Evolutionary conservation across 2,329 filamentous ascomycete species (phyloP).

Genomic region (Lasiodiplodia theobromae): DNA sequence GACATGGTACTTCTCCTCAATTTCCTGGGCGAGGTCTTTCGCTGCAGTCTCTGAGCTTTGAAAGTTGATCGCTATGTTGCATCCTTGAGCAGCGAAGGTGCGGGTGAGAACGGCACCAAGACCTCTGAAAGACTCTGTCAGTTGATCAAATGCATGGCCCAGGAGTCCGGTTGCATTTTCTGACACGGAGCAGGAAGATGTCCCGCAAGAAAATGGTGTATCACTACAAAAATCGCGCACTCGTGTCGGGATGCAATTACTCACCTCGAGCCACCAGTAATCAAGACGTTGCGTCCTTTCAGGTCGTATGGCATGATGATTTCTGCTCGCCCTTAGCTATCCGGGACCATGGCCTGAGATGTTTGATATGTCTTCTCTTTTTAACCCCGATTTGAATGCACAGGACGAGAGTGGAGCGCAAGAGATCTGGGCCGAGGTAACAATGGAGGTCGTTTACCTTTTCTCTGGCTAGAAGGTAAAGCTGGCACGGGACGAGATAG

Average conservation of each 20-base stretch:
- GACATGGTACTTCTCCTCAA: slow-evolving; percentile 60
- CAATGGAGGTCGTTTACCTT: not conserved
- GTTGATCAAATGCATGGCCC: not conserved
- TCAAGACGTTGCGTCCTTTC: slow-evolving; percentile 66
- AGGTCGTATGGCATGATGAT: slow-evolving; percentile 67
- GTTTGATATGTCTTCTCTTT: not conserved
- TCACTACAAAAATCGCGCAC: not conserved
- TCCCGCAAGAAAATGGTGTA: not conserved
- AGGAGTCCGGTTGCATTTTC: not conserved
- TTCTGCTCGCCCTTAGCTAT: not conserved
- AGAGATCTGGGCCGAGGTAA: not conserved
- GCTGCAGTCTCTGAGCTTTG: slow-evolving; percentile 67
- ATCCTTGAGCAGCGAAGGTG: slow-evolving; percentile 72
- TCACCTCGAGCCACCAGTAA: slow-evolving; percentile 70
- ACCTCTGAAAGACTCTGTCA: slow-evolving; percentile 57
- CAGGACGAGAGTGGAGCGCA: not conserved
- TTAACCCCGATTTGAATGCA: not conserved
- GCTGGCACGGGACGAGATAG: not conserved
- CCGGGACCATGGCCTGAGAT: not conserved
- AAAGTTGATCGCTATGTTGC: slow-evolving; percentile 78
- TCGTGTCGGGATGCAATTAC: slow-evolving; percentile 32
- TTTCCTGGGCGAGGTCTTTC: slow-evolving; percentile 62
- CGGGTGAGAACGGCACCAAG: slow-evolving; percentile 73
- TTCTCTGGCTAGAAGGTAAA: not conserved
- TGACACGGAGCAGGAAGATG: not conserved